Base-by-base conservation (phyloP, 192 early-diverging fungal species). In the Lunasporangiospora selenospora region DNA sequence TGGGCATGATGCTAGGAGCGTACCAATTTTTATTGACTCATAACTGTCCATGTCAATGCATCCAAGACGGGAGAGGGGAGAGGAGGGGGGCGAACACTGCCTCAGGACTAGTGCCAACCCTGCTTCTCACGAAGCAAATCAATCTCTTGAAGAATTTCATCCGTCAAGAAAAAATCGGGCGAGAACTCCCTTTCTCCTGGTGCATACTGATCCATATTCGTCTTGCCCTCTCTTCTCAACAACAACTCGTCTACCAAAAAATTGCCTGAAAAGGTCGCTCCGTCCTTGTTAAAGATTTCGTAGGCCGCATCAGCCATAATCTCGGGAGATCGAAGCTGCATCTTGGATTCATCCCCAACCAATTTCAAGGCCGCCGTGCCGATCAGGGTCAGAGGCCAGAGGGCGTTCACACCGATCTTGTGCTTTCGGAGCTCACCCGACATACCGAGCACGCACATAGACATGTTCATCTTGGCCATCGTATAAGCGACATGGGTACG, bases 171-270 rank as follows among this genome's bases (percentile, higher is more conserved):
- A 38, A 86, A 81, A 71, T 91, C 93, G 3, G 78, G 80, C 10
- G 60, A 66, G 50, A 93, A 78, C 34, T 92, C 81, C 13, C 77
- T 78, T 10, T 76, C 77, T 4, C 85, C 86, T 5, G 87, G 83
- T 11, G 78, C 81, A 80, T 92, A 95, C 58, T 83, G 62, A 33
- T 81, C 83, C 80, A 95, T 86, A 67, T 92, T 78, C 0, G 79
- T 87, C 51, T 90, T 82, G 42, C 93, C 91, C 30, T 80, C 64
- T 53, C 81, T 77, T 66, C 91, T 80, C 67, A 95, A 79, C 30
- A 95, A 76, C 50, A 87, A 53, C 78, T 93, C 91, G 63, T 95
- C 93, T n/a, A 95, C 83, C 46, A 81, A 81, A 65, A 93, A 90
- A 46, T 93, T 83, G 58, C 88, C 90, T 54, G 75, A 85, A 42